phyloP scores from a whole-genome alignment of 352 stramenopile genomes.

The Phytophthora sp. region DNA sequence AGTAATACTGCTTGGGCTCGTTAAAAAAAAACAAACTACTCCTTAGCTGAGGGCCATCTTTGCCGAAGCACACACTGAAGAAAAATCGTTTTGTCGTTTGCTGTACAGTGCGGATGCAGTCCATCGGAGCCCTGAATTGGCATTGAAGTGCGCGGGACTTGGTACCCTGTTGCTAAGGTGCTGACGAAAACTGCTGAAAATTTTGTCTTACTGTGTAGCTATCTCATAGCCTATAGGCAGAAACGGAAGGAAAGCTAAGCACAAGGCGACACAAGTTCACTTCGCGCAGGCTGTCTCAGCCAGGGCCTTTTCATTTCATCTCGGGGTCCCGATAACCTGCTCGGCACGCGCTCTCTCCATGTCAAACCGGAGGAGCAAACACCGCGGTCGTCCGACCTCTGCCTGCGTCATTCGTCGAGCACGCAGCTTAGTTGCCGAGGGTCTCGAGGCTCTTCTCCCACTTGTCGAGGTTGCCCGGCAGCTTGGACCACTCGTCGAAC shows the following conservation, averaged over 20 bases:
- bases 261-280: constrained; percentile 30
- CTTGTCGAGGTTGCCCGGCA: constrained; percentile 83
- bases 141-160: too few species aligned
- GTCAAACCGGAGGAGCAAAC: constrained; percentile 7
- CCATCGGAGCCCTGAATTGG: too few species aligned
- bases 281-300: constrained; percentile 34
- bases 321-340: constrained; percentile 15
- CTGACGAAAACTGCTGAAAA: constrained; percentile 1
- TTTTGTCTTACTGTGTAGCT: too few species aligned
- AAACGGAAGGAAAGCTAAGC: constrained; percentile 13
- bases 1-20: too few species aligned
- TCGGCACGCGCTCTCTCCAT: constrained; percentile 3
- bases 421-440: constrained; percentile 70
- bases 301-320: constrained; percentile 42
- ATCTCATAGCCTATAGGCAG: constrained; percentile 3
- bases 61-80: too few species aligned
- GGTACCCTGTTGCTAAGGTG: too few species aligned
- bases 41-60: too few species aligned
- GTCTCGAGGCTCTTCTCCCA: constrained; percentile 91
- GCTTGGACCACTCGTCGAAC: constrained; percentile 88
- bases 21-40: too few species aligned
- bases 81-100: too few species aligned
- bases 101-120: too few species aligned
- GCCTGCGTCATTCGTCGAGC: constrained; percentile 10
- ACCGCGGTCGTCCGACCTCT: constrained; percentile 11